Evolutionary conservation across 106 monocot genomes (phyloP).

Genomic region (Amphibolis antarctica): DNA sequence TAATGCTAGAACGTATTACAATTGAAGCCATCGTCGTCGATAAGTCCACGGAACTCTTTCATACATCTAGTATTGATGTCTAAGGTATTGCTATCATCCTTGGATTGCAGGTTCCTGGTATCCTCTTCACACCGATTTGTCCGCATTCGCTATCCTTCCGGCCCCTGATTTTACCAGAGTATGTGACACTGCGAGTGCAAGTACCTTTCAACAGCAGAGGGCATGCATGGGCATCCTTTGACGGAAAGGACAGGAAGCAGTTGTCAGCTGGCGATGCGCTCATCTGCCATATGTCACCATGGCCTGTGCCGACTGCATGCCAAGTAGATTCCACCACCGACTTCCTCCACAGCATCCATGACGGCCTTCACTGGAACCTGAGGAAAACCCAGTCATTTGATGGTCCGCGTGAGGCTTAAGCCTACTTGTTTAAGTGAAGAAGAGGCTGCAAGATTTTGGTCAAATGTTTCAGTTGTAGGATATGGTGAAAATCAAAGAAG

Average conservation of each 20-base stretch:
- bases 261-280: slow-evolving; percentile 84
- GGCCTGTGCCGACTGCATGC: slow-evolving; percentile 97
- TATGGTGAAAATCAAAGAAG: too few species aligned
- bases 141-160: slow-evolving; percentile 94
- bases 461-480: too few species aligned
- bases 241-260: slow-evolving; percentile 84
- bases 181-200: slow-evolving; percentile 73
- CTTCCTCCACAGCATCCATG: slow-evolving; percentile 89
- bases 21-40: too few species aligned
- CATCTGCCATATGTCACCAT: slow-evolving; percentile 80
- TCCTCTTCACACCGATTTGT: slow-evolving; percentile 97
- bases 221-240: slow-evolving; percentile 95
- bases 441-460: too few species aligned
- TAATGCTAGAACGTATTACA: too few species aligned
- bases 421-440: background rate
- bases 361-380: slow-evolving; percentile 97
- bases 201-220: slow-evolving; percentile 91
- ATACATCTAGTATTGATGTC: too few species aligned
- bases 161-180: slow-evolving; percentile 87
- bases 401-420: slow-evolving; percentile 40
- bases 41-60: too few species aligned
- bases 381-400: slow-evolving; percentile 85
- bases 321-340: slow-evolving; percentile 83
- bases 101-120: slow-evolving; percentile 71
- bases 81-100: background rate